A percentile compares a stretch with the other conserved stretches of the same genome.
phyloP scores from a whole-genome alignment of 352 stramenopile genomes.

The Peronospora tabacina region DNA sequence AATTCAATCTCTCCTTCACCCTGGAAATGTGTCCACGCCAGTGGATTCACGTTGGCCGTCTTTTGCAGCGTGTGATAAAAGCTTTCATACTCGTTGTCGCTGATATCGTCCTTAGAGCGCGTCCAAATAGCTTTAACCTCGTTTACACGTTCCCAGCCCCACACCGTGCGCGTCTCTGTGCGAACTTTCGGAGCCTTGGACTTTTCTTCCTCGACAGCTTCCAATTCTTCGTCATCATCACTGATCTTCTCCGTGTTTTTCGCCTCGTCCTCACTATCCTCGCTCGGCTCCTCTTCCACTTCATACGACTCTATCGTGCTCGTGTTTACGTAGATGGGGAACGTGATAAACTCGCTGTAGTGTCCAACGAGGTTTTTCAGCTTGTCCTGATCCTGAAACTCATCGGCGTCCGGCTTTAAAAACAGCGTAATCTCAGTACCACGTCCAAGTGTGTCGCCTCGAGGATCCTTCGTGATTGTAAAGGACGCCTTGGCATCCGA shows the following conservation, averaged over 20 bases:
- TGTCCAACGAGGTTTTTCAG: constrained; percentile 93
- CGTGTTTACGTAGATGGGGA: constrained; percentile 98
- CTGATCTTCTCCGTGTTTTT: constrained; percentile 38
- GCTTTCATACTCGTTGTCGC: constrained; percentile 97
- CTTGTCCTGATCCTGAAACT: constrained; percentile 93
- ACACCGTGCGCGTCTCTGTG: constrained; percentile 91
- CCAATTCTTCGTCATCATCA: constrained; percentile 53
- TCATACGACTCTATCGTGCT: constrained; percentile 89
- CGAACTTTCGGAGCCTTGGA: constrained; percentile 66
- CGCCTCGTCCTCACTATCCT: constrained; percentile 42
- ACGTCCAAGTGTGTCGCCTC: constrained; percentile 91
- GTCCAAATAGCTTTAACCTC: constrained; percentile 97
- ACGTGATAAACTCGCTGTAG: constrained; percentile 99
- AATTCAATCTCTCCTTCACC: constrained; percentile 99
- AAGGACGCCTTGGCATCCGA: constrained; percentile 96
- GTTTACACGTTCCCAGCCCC: constrained; percentile 96
- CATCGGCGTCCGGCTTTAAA: constrained; percentile 96
- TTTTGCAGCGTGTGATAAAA: constrained; percentile 97
- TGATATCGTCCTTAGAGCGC: constrained; percentile 93
- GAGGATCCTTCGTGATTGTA: constrained; percentile 92
- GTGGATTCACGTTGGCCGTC: constrained; percentile 71
- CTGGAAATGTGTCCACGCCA: constrained; percentile 99
- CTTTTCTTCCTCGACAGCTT: constrained; percentile 66
- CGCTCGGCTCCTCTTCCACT: constrained; percentile 79
- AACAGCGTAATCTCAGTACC: constrained; percentile 99